phyloP scores from a whole-genome alignment of 495 filamentous ascomycete genomes.

The Neurospora sublineolata region DNA sequence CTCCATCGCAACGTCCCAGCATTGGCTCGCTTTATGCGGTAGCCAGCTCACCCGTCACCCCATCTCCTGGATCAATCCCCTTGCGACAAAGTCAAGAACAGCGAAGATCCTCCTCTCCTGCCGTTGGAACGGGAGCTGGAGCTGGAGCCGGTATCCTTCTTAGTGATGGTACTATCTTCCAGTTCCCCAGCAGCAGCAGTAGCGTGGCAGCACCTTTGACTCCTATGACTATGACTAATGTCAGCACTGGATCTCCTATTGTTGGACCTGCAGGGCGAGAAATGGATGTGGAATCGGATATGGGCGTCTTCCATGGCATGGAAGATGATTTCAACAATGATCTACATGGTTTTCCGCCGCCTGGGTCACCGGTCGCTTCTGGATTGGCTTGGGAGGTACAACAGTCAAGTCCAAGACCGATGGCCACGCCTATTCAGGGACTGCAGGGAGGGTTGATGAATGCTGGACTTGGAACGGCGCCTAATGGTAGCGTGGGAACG shows the following conservation, averaged over 20 bases:
- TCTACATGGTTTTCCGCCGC: background rate
- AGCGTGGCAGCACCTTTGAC: background rate
- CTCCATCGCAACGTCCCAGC: background rate
- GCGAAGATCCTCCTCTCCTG: background rate
- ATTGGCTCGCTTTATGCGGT: background rate
- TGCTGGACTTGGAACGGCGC: background rate
- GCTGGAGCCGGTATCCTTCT: background rate
- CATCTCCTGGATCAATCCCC: background rate
- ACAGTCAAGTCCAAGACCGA: background rate
- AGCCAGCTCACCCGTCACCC: background rate
- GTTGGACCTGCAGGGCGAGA: background rate
- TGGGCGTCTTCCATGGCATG: background rate
- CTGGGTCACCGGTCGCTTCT: background rate
- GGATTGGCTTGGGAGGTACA: background rate
- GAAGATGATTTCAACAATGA: background rate
- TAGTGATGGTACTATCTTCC: background rate
- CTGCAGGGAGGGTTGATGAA: background rate
- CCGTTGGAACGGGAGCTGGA: background rate
- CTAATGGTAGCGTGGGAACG: background rate
- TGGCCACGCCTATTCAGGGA: background rate
- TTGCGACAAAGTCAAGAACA: background rate
- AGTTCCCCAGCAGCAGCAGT: background rate
- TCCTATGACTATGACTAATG: background rate
- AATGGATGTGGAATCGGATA: background rate
- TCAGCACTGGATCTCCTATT: background rate